Evolutionary conservation across 2,329 filamentous ascomycete genomes (phyloP).

Genomic region (Leptographium wingfieldii): DNA sequence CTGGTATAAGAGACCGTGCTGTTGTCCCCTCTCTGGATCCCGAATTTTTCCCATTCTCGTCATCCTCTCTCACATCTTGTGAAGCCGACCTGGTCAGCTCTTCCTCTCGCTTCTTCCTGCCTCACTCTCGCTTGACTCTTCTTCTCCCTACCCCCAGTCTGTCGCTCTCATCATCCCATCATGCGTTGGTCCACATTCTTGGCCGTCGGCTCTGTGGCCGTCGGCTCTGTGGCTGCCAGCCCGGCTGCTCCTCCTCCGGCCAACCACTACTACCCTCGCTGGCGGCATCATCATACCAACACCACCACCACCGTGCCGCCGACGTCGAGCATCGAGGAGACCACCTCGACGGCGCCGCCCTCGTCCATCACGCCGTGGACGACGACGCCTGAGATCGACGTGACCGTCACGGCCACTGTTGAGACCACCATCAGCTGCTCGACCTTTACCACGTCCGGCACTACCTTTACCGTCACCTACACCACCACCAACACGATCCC

Average conservation of each 20-base stretch:
- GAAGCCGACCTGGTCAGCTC: not conserved
- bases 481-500: not conserved
- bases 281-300: not conserved
- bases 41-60: not conserved
- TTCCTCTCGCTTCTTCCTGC: not conserved
- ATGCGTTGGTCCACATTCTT: slow-evolving; percentile 10
- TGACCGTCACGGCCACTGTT: slow-evolving; percentile 2
- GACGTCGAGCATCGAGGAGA: not conserved
- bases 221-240: slow-evolving; percentile 4
- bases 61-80: not conserved
- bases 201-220: slow-evolving; percentile 6
- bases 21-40: not conserved
- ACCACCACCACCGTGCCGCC: not conserved
- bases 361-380: not conserved
- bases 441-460: slow-evolving; percentile 1
- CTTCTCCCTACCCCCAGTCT: not conserved
- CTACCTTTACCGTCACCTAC: slow-evolving; percentile 6
- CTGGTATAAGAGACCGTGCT: not conserved
- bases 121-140: not conserved
- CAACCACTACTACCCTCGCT: not conserved
- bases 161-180: not conserved
- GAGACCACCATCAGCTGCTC: not conserved
- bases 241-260: not conserved
- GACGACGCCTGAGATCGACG: not conserved
- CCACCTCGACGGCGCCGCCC: not conserved